Percentiles rank a stretch among this genome's conserved stretches.
Conservation (phyloP, 257 asterid genomes). For the Solanum raphanifolium region DNA sequence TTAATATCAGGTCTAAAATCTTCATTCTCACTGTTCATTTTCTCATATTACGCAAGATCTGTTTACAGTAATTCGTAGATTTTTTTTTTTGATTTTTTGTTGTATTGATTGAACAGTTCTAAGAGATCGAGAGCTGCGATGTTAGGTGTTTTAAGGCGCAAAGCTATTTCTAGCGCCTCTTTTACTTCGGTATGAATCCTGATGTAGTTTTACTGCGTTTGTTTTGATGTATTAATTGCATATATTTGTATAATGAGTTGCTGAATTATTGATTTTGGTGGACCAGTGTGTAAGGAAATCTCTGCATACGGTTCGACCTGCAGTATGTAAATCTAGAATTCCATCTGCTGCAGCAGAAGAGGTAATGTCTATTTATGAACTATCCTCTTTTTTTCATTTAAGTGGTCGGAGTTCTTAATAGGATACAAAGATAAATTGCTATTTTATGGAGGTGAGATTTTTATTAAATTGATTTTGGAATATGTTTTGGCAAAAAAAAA, state of each 20-base stretch:
- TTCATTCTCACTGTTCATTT: not conserved
- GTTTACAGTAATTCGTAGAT: not conserved
- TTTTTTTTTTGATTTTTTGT: not conserved
- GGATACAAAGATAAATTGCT: not conserved
- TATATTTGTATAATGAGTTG: not conserved
- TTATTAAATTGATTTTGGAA: not conserved
- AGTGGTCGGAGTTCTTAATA: not conserved
- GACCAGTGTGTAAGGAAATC: slow-evolving; percentile 52
- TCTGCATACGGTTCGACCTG: slow-evolving; percentile 29
- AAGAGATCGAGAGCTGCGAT: slow-evolving; percentile 35
- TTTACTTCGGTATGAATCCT: slow-evolving; percentile 35
- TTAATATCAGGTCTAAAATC: not conserved
- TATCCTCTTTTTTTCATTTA: not conserved
- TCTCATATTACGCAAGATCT: not conserved
- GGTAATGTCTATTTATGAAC: slow-evolving; percentile 24
- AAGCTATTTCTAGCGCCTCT: slow-evolving; percentile 57
- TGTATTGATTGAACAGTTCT: slow-evolving; percentile 14
- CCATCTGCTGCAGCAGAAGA: slow-evolving; percentile 32
- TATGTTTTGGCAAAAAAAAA: not conserved
- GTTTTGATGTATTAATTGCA: not conserved
- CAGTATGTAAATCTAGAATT: slow-evolving; percentile 22
- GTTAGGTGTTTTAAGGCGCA: slow-evolving; percentile 87
- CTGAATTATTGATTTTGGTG: not conserved
- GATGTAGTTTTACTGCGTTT: not conserved
- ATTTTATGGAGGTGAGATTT: not conserved